Percentiles rank a stretch among this genome's conserved stretches.
phyloP scores from a whole-genome alignment of 192 early-diverging fungal genomes.

The Backusella macrospora region DNA sequence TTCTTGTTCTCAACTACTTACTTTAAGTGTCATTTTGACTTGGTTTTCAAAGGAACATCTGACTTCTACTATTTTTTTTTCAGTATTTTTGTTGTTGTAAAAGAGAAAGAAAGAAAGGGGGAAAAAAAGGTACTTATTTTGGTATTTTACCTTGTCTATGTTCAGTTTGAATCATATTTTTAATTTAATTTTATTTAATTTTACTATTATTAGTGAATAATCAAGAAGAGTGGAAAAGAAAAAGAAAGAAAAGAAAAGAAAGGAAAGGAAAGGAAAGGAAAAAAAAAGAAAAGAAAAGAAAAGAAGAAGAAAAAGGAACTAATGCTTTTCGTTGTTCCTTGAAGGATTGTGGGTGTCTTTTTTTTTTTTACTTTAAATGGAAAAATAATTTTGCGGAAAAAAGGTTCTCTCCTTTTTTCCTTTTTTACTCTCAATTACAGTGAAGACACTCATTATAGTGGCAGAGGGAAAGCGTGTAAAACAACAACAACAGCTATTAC shows the following conservation, averaged over 20 bases:
- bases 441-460: no score
- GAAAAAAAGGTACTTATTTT: background rate
- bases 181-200: no score
- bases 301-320: background rate
- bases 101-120: slow-evolving; percentile 5
- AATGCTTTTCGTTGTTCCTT: background rate
- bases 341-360: background rate
- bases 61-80: background rate
- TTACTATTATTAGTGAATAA: background rate
- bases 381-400: background rate
- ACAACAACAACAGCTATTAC: no score
- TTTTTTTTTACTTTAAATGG: background rate
- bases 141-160: background rate
- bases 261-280: no score
- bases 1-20: background rate
- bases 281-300: background rate
- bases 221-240: background rate
- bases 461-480: no score
- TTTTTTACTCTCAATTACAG: no score
- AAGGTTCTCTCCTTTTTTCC: background rate
- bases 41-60: slow-evolving; percentile 5
- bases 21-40: slow-evolving; percentile 16
- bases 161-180: slow-evolving; percentile 1
- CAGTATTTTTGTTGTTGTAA: no score
- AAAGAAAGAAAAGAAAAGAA: no score